Percentiles rank a stretch among this genome's conserved stretches.
These are phyloP conservation scores for Russula sp. DNA, from an alignment of 768 basidiomycete genomes.

Conservation along the genomic window DNA sequence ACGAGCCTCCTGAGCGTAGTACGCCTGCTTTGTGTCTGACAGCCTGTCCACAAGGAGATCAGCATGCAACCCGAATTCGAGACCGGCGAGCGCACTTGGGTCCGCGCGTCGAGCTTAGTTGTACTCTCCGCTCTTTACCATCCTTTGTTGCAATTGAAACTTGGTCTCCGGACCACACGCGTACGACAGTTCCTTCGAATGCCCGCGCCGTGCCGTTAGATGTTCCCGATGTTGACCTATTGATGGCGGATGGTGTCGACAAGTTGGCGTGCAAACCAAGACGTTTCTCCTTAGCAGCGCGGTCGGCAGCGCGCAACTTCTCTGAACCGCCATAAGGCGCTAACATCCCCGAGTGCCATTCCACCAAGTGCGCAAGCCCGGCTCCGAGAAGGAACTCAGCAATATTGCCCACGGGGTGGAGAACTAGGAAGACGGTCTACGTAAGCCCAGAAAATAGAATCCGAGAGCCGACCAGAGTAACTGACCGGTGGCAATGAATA, in stretches of 20 bases:
- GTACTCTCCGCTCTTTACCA: conserved; percentile 72
- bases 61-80: neutral
- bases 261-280: conserved; percentile 61
- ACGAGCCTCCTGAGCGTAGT: conserved; percentile 85
- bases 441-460: neutral
- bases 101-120: conserved; percentile 83
- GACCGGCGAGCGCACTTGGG: conserved; percentile 54
- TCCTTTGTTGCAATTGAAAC: conserved; percentile 75
- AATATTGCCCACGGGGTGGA: conserved; percentile 92
- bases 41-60: conserved; percentile 41
- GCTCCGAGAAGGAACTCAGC: conserved; percentile 80
- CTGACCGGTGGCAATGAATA: conserved; percentile 84
- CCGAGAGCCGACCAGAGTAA: conserved; percentile 12
- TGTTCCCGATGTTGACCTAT: conserved; percentile 36
- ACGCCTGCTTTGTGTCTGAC: conserved; percentile 79
- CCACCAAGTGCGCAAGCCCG: conserved; percentile 87
- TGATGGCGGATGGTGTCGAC: conserved; percentile 41
- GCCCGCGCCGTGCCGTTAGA: conserved; percentile 41
- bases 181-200: conserved; percentile 79
- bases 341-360: conserved; percentile 97
- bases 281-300: conserved; percentile 68
- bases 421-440: conserved; percentile 37
- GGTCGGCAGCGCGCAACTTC: conserved; percentile 79
- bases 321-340: conserved; percentile 81
- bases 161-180: conserved; percentile 92